Percentiles rank a stretch among this genome's conserved stretches.
phyloP scores from a whole-genome alignment of 73 alveolate species.

The Tetrahymena thermophila region DNA sequence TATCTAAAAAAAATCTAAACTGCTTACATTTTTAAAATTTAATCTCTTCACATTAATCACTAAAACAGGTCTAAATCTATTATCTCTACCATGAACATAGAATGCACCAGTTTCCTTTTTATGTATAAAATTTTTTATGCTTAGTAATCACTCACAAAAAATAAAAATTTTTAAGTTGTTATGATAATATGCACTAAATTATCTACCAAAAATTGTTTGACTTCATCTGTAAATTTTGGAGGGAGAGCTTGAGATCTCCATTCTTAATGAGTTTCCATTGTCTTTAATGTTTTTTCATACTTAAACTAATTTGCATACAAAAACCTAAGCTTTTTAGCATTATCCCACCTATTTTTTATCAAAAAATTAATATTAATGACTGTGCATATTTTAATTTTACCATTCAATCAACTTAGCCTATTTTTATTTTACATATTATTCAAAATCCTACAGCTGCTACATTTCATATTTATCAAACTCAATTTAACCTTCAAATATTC shows the following conservation, averaged over 20 bases:
- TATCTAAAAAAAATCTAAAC: not conserved
- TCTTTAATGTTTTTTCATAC: not conserved
- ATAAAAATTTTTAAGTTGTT: not conserved
- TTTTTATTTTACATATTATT: not conserved
- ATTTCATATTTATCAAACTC: not conserved
- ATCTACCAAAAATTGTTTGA: not conserved
- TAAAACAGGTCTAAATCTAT: conserved; percentile 47
- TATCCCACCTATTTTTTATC: not conserved
- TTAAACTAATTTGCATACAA: not conserved
- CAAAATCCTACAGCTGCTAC: not conserved
- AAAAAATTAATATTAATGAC: not conserved
- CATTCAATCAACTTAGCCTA: not conserved
- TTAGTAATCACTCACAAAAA: not conserved
- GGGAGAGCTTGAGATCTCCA: not conserved
- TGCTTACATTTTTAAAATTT: not conserved
- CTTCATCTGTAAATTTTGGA: not conserved
- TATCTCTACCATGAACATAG: conserved; percentile 53
- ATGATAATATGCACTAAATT: not conserved
- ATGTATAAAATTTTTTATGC: not conserved
- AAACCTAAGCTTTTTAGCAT: not conserved
- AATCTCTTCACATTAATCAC: conserved; percentile 40
- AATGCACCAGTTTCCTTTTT: conserved; percentile 38
- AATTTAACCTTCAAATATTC: not conserved
- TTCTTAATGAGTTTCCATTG: not conserved
- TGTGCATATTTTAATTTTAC: not conserved